Conservation (phyloP, 495 filamentous ascomycete genomes). For the Schizothecium vesticola region DNA sequence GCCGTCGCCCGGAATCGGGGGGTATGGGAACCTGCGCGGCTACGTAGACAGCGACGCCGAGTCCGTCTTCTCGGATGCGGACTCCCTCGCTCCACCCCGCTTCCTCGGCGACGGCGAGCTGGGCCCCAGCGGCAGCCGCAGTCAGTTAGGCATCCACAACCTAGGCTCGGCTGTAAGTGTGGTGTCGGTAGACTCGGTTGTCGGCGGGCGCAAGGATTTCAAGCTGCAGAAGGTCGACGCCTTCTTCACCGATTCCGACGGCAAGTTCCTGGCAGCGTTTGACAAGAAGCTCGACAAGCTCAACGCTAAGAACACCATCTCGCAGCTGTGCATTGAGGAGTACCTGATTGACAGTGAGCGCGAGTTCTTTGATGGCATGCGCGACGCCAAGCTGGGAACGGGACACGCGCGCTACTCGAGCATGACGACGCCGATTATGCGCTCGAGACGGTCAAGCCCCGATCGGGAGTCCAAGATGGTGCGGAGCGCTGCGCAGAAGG, state of each 20-base stretch:
- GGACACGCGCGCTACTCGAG: not conserved
- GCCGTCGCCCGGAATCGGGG: not conserved
- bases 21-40: not conserved
- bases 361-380: slow-evolving; percentile 51
- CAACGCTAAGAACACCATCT: slow-evolving; percentile 49
- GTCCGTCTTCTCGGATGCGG: slow-evolving; percentile 7
- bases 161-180: not conserved
- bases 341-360: slow-evolving; percentile 56
- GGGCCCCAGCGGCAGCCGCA: not conserved
- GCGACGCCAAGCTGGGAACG: slow-evolving; percentile 7
- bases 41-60: slow-evolving; percentile 8
- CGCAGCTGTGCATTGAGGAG: slow-evolving; percentile 55
- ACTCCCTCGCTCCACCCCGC: slow-evolving; percentile 6
- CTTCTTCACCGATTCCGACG: slow-evolving; percentile 57
- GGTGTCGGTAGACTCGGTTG: slow-evolving; percentile 13
- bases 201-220: slow-evolving; percentile 26
- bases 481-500: not conserved
- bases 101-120: slow-evolving; percentile 6
- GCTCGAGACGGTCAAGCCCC: not conserved
- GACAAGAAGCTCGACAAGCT: slow-evolving; percentile 46
- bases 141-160: not conserved
- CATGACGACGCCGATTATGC: not conserved
- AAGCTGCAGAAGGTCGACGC: slow-evolving; percentile 58
- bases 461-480: not conserved
- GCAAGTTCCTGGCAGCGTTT: slow-evolving; percentile 50